A percentile compares a stretch with the other conserved stretches of the same genome.
These are phyloP conservation scores for Chytriomyces sp. DNA, from an alignment of 192 early-diverging fungal species.

Conservation along the genomic window DNA sequence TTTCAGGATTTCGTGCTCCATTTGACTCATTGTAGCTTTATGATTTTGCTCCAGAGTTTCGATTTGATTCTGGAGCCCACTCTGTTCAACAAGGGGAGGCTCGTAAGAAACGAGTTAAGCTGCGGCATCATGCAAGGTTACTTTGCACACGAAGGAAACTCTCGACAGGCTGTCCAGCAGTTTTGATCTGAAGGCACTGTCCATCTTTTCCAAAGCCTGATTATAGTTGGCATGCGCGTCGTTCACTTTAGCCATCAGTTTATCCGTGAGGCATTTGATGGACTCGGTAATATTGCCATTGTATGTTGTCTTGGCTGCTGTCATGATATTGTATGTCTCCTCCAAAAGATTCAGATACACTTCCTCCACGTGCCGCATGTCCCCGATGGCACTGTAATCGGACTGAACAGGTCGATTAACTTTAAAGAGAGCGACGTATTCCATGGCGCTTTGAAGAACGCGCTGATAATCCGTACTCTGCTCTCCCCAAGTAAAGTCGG, in stretches of 20 bases:
- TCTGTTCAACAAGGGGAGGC: not conserved
- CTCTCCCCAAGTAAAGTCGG: not conserved
- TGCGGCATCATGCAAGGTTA: not conserved
- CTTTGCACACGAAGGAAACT: conserved; percentile 15
- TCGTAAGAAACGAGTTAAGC: not conserved
- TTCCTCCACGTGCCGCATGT: conserved; percentile 29
- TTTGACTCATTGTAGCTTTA: conserved; percentile 7
- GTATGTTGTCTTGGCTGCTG: conserved; percentile 4
- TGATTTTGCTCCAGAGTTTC: not conserved
- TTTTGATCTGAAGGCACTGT: conserved; percentile 20
- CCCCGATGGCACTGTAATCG: conserved; percentile 4
- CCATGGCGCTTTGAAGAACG: conserved; percentile 32
- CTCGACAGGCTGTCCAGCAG: conserved; percentile 8
- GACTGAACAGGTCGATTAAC: conserved; percentile 34
- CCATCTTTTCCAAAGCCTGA: conserved; percentile 7
- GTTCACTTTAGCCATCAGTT: conserved; percentile 11
- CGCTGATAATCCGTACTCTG: not conserved
- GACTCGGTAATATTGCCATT: conserved; percentile 28
- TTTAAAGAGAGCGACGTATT: conserved; percentile 37
- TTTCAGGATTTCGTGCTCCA: conserved; percentile 25
- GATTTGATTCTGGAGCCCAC: not conserved
- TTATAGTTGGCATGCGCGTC: not conserved
- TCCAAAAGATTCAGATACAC: conserved; percentile 20
- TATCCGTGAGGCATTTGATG: not conserved
- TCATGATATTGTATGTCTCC: conserved; percentile 33